Evolutionary conservation across 1,139 yeast species (phyloP), one percentile per base, ranked within the genome.

Genomic region (Geotrichum macrosporum): DNA sequence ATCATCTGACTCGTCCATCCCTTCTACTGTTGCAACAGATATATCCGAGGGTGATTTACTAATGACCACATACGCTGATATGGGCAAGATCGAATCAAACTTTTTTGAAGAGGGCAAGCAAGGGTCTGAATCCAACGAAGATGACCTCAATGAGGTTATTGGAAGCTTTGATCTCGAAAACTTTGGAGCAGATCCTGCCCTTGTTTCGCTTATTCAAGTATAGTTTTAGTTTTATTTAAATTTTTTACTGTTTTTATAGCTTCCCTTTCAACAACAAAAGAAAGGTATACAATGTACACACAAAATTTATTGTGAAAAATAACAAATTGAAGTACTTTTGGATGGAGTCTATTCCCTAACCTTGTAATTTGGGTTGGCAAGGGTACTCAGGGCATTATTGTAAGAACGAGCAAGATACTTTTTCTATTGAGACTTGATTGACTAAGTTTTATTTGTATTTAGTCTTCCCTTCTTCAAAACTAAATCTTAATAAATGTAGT

Each of bases 171-270:
- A 6, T 24, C 27, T 24, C 6, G 27, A 24, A 10, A 31, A 16
- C 16, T 33, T 22, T 18, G 44, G 27, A 6, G 10, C 27, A 24
- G 27, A 42, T 16, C 16, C 13, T 8, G 10, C 41, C 3, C 22
- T 42, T 9, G 26, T 35, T 5, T 16, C 46, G 12, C 20, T 42
- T 3, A 42, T 42, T 21, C 41, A 24, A 34, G 46, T 29, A 22
- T 34, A 35, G 26, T 8, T 6, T 12, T 32, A 6, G 9, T n/a
- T 30, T 13, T 9, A 30, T 9, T 5, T 6, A 12, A 30, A 13
- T 13, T n/a, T n/a, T n/a, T n/a, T n/a, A n/a, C n/a, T n/a, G n/a
- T n/a, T n/a, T n/a, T n/a, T n/a, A n/a, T n/a, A n/a, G n/a, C n/a
- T n/a, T n/a, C n/a, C n/a, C n/a, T n/a, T n/a, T n/a, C n/a, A n/a